phyloP scores from a whole-genome alignment of 768 basidiomycete genomes.

The Hysterangium stoloniferum region DNA sequence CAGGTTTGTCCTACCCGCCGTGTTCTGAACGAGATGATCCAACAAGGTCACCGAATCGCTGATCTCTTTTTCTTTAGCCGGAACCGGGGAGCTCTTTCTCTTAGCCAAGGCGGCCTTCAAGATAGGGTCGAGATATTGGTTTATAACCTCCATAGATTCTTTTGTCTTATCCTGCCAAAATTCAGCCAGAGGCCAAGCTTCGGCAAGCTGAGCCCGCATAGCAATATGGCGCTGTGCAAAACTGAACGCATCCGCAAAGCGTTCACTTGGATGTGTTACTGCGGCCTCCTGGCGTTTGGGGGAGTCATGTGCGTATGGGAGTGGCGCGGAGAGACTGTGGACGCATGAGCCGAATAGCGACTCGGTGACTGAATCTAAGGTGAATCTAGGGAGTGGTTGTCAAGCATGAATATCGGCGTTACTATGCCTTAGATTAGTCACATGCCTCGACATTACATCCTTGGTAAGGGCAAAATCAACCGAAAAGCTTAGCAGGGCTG shows the following conservation, averaged over 20 bases:
- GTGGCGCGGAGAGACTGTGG: conserved; percentile 39
- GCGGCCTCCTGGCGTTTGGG: not conserved
- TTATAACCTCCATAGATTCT: conserved; percentile 32
- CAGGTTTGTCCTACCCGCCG: conserved; percentile 29
- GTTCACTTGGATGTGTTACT: conserved; percentile 9
- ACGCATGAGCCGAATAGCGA: conserved; percentile 58
- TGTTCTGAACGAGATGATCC: conserved; percentile 32
- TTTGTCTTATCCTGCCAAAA: conserved; percentile 26
- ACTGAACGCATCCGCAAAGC: conserved; percentile 29
- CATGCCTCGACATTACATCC: conserved; percentile 8
- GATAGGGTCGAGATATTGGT: conserved; percentile 33
- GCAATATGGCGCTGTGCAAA: conserved; percentile 25
- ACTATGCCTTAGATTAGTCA: not conserved
- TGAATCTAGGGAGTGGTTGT: conserved; percentile 47
- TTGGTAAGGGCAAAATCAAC: not conserved
- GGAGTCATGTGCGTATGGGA: conserved; percentile 44
- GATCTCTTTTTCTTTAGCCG: conserved; percentile 17
- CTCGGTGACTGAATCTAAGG: conserved; percentile 58
- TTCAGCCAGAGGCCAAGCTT: conserved; percentile 34
- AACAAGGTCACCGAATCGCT: conserved; percentile 29
- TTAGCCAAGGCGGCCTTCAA: conserved; percentile 27
- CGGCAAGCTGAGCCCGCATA: conserved; percentile 24
- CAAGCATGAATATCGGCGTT: conserved; percentile 26
- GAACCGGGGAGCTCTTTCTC: not conserved
- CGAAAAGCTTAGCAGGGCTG: conserved; percentile 12